Percentiles rank a stretch among this genome's conserved stretches.
These are phyloP conservation scores for Lipomyces lipofer DNA, from an alignment of 805 yeast genomes.

Conservation along the genomic window DNA sequence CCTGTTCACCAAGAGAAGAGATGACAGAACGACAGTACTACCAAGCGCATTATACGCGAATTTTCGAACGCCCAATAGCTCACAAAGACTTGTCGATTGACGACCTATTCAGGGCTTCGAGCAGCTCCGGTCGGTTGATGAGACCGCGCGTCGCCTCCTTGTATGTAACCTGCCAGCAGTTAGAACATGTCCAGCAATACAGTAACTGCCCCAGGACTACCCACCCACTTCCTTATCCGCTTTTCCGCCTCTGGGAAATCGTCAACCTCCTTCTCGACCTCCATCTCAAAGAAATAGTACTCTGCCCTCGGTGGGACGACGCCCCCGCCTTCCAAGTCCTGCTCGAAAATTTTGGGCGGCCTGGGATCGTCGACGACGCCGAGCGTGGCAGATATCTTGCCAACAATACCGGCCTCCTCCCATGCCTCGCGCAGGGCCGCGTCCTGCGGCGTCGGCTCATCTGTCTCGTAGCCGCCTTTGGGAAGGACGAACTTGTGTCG, in stretches of 20 bases:
- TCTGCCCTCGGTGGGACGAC: constrained; percentile 70
- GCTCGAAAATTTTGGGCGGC: constrained; percentile 46
- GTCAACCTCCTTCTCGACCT: constrained; percentile 53
- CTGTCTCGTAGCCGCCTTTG: constrained; percentile 91
- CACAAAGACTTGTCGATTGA: constrained; percentile 19
- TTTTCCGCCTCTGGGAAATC: constrained; percentile 73
- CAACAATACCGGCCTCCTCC: constrained; percentile 95
- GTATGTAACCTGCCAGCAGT: constrained; percentile 44
- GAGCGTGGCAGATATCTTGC: constrained; percentile 54
- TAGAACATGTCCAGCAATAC: background rate
- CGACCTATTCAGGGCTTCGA: constrained; percentile 62
- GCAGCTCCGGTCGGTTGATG: constrained; percentile 60
- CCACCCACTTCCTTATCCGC: constrained; percentile 76
- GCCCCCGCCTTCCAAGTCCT: constrained; percentile 35
- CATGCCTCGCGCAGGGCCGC: constrained; percentile 88
- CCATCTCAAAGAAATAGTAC: constrained; percentile 83
- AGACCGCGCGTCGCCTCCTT: constrained; percentile 66
- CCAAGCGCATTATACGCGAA: too few species aligned
- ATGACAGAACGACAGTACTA: too few species aligned
- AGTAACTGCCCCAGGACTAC: constrained; percentile 39
- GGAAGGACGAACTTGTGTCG: constrained; percentile 83
- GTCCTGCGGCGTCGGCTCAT: constrained; percentile 53
- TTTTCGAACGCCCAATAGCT: too few species aligned
- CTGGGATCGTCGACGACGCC: constrained; percentile 68
- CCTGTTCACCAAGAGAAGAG: too few species aligned